Evolutionary conservation across 805 yeast genomes (phyloP).

Genomic region (Candida chilensis): DNA sequence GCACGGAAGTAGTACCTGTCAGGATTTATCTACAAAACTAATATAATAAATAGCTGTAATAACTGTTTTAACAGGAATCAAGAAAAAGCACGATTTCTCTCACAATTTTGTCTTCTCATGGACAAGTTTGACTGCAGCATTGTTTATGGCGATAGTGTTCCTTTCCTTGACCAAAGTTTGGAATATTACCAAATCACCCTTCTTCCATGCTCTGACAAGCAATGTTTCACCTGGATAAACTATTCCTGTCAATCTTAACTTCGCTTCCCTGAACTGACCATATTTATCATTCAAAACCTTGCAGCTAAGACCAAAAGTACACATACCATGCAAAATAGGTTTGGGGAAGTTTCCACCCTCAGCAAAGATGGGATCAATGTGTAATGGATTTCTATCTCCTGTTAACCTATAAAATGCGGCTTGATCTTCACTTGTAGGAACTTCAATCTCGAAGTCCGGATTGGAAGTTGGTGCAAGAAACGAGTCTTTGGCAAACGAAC

Average conservation of each 20-base stretch:
- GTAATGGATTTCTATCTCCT: conserved; percentile 94
- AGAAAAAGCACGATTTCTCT: no score
- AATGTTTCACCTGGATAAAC: conserved; percentile 94
- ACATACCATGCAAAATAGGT: conserved; percentile 92
- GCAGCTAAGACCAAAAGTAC: conserved; percentile 75
- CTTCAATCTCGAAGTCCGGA: conserved; percentile 60
- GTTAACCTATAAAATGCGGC: conserved; percentile 88
- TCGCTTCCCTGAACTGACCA: conserved; percentile 77
- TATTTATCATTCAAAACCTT: conserved; percentile 70
- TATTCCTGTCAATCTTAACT: conserved; percentile 83
- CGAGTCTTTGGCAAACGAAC: conserved; percentile 52
- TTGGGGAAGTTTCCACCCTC: conserved; percentile 73
- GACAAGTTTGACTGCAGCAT: conserved; percentile 76
- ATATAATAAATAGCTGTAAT: no score
- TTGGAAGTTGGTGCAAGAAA: conserved; percentile 56
- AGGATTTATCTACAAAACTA: no score
- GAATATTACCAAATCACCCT: conserved; percentile 61
- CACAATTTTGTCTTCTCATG: no score
- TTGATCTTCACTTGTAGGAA: conserved; percentile 57
- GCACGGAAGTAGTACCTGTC: no score
- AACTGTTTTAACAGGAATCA: no score
- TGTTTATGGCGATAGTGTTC: conserved; percentile 68
- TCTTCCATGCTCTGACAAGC: conserved; percentile 77
- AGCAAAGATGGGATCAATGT: conserved; percentile 88
- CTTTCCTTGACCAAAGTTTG: conserved; percentile 79